Conservation (phyloP, 169 alveolate genomes). For the Plasmodium gonderi region DNA sequence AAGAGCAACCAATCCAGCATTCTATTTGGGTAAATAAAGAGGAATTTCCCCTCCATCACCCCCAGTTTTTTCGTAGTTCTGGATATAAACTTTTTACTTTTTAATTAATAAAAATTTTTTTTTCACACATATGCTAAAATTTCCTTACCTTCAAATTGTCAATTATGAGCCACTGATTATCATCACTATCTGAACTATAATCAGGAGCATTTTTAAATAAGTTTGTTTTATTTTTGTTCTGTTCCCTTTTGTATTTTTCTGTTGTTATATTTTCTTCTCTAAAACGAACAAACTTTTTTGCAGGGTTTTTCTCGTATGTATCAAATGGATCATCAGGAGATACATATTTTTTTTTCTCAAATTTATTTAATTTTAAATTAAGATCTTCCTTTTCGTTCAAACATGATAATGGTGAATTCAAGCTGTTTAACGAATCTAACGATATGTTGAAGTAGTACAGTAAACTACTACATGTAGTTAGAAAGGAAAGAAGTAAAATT, state of each 20-base stretch:
- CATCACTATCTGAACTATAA: constrained; percentile 57
- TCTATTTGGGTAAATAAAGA: no score
- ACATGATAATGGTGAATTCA: constrained; percentile 15
- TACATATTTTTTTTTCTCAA: constrained; percentile 5
- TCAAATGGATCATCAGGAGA: constrained; percentile 5
- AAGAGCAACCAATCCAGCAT: no score
- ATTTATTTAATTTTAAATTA: constrained; percentile 9
- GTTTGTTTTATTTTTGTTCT: constrained; percentile 21
- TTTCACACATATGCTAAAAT: neutral
- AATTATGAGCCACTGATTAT: constrained; percentile 58
- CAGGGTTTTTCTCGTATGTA: constrained; percentile 10
- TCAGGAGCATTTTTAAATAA: constrained; percentile 27
- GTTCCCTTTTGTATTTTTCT: constrained; percentile 21
- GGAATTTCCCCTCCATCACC: no score
- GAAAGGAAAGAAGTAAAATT: constrained; percentile 57
- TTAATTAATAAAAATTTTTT: neutral
- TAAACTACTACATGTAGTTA: constrained; percentile 60
- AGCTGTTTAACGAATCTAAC: constrained; percentile 41
- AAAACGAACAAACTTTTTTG: constrained; percentile 65
- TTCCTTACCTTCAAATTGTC: constrained; percentile 70
- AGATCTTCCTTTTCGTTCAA: constrained; percentile 36
- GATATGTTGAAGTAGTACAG: constrained; percentile 39
- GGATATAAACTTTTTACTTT: neutral
- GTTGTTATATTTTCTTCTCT: constrained; percentile 13
- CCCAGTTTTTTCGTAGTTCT: no score